Evolutionary conservation across 1,139 yeast genomes (phyloP), one percentile per base, ranked within the genome.

Genomic region (Hemisphaericaspora xylofermentans): DNA sequence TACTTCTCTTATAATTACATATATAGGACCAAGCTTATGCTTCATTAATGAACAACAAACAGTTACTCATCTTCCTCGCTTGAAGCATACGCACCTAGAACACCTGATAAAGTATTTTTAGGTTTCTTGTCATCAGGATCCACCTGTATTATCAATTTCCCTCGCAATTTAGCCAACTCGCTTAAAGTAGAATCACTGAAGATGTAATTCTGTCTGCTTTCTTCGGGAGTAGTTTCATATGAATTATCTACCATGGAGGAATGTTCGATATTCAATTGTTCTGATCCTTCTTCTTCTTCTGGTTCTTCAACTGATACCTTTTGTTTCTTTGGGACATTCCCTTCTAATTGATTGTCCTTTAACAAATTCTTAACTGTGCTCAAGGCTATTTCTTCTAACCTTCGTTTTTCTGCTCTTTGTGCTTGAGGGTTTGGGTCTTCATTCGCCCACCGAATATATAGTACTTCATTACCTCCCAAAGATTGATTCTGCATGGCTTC

Each of bases 401-500:
- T 53, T 33, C 70, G 61, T 53, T 75, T 65, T 43, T 77, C 79
- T 41, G 80, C 66, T 36, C 66, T 66, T 50, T 76, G 75, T 0
- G 93, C 85, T 3, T 66, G 68, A 0, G 94, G 94, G 53, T 83
- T 84, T 0, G 95, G 95, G 57, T 88, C 96, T 42, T 84, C 93
- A 43, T 79, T 82, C 0, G 98, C 96, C 98, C 98, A 93, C 47
- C 89, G 74, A 2, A 91, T 78, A 47, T 74, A 76, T 40, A 91
- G 58, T 0, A 86, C 72, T 46, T 87, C 95, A 38, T 78, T 73
- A 17, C 46, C 81, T 18, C 66, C 68, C 22, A 91, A 61, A 5
- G 87, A 74, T 57, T 93, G 98, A 42, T 82, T 81, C 34, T 83
- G 78, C 95, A 89, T 86, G 2, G 95, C 95, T 58, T 89, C 98